Evolutionary conservation across 78 protist genomes (phyloP).

Genomic region (Dictyostelium brefeldianum): DNA sequence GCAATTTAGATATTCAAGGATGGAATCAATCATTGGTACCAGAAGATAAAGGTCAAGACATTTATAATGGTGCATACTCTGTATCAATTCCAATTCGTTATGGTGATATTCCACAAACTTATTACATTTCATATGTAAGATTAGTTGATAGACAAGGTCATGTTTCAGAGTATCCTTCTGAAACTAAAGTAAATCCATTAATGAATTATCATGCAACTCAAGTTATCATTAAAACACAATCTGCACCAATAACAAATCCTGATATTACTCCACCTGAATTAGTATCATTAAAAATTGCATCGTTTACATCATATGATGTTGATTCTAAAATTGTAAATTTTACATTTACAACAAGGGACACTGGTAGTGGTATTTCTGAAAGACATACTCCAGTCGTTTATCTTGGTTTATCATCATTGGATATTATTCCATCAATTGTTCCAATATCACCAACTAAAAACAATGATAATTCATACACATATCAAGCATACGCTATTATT

Average conservation of each 20-base stretch:
- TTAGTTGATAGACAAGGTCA: constrained; percentile 18
- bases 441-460: neutral
- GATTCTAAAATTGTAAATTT: neutral
- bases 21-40: neutral
- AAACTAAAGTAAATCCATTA: neutral
- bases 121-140: neutral
- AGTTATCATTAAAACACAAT: too few relatives aligned
- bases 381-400: constrained; percentile 1
- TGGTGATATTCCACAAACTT: neutral
- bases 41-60: neutral
- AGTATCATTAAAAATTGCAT: neutral
- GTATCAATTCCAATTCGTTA: neutral
- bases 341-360: neutral
- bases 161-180: neutral
- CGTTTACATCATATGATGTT: neutral
- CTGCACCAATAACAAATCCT: neutral
- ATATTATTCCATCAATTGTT: neutral
- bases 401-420: neutral
- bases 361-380: neutral
- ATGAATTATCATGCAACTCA: neutral
- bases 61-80: neutral
- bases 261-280: neutral
- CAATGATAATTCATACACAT: neutral
- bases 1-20: constrained; percentile 9
- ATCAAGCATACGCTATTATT: neutral